A percentile compares a stretch with the other conserved stretches of the same genome.
Evolutionary conservation across 2,329 filamentous ascomycete species (phyloP).

Genomic region (Sporothrix euskadiensis): DNA sequence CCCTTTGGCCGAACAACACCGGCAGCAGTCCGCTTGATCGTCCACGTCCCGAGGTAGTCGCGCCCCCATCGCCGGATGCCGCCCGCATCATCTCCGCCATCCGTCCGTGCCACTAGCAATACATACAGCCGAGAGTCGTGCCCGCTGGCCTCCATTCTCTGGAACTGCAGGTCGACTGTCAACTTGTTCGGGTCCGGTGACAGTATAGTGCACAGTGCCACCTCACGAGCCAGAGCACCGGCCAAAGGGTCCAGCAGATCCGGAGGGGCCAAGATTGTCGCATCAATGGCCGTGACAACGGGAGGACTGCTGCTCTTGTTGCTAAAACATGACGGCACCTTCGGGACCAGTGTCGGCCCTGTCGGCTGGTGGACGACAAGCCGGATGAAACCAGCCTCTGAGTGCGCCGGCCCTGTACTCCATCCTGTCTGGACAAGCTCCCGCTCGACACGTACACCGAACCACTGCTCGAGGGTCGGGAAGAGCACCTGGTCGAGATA

Average conservation of each 20-base stretch:
- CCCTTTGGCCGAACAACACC: not conserved
- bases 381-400: conserved; percentile 46
- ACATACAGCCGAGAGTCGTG: conserved; percentile 56
- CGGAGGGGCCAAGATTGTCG: conserved; percentile 53
- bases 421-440: conserved; percentile 52
- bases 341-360: conserved; percentile 18
- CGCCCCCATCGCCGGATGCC: conserved; percentile 44
- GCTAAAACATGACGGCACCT: not conserved
- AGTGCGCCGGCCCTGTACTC: conserved; percentile 45
- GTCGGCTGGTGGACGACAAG: conserved; percentile 47
- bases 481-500: conserved; percentile 64
- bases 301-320: not conserved
- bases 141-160: conserved; percentile 52
- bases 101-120: conserved; percentile 57
- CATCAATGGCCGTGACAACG: conserved; percentile 49
- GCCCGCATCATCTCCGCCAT: conserved; percentile 28
- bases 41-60: conserved; percentile 42
- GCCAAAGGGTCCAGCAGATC: conserved; percentile 47
- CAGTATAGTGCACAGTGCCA: not conserved
- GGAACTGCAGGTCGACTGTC: conserved; percentile 44
- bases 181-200: not conserved
- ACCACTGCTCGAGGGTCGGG: conserved; percentile 53
- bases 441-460: conserved; percentile 51
- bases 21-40: not conserved
- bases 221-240: conserved; percentile 42